Evolutionary conservation across 2,329 filamentous ascomycete genomes (phyloP).

Genomic region (Tolypocladium nubicola): DNA sequence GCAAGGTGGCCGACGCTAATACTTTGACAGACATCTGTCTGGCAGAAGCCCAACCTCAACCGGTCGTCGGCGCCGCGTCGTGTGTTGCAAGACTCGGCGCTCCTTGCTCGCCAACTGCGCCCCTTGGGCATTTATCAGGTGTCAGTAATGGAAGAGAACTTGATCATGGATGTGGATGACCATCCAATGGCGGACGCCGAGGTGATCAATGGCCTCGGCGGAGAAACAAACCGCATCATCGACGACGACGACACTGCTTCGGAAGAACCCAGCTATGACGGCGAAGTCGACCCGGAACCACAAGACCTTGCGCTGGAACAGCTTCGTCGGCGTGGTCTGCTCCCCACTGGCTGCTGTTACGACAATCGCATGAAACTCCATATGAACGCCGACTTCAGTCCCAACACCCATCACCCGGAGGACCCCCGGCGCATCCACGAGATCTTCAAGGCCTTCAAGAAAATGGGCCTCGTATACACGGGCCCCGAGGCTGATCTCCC

Average conservation of each 20-base stretch:
- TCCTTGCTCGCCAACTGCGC: background rate
- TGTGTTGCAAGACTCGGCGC: background rate
- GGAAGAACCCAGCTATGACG: slow-evolving; percentile 22
- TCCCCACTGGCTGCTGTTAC: slow-evolving; percentile 74
- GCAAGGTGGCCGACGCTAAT: background rate
- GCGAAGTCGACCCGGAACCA: slow-evolving; percentile 23
- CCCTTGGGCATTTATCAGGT: background rate
- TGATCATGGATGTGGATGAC: slow-evolving; percentile 31
- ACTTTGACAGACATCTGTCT: background rate
- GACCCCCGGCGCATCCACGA: slow-evolving; percentile 86
- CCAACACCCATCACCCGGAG: slow-evolving; percentile 78
- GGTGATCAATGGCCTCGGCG: slow-evolving; percentile 13
- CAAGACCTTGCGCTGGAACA: slow-evolving; percentile 26
- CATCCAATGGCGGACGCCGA: slow-evolving; percentile 31
- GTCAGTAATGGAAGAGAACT: slow-evolving; percentile 9
- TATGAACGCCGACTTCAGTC: slow-evolving; percentile 68
- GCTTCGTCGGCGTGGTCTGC: slow-evolving; percentile 33
- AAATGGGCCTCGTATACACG: slow-evolving; percentile 64
- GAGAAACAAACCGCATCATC: slow-evolving; percentile 7
- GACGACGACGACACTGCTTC: slow-evolving; percentile 19
- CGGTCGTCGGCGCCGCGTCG: background rate
- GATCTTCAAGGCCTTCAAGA: slow-evolving; percentile 83
- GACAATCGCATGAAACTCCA: slow-evolving; percentile 95
- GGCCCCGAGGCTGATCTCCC: slow-evolving; percentile 45
- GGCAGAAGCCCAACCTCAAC: background rate